Evolutionary conservation across 2,329 filamentous ascomycete species (phyloP).

Genomic region (Parasarocladium wereldwijsianum): DNA sequence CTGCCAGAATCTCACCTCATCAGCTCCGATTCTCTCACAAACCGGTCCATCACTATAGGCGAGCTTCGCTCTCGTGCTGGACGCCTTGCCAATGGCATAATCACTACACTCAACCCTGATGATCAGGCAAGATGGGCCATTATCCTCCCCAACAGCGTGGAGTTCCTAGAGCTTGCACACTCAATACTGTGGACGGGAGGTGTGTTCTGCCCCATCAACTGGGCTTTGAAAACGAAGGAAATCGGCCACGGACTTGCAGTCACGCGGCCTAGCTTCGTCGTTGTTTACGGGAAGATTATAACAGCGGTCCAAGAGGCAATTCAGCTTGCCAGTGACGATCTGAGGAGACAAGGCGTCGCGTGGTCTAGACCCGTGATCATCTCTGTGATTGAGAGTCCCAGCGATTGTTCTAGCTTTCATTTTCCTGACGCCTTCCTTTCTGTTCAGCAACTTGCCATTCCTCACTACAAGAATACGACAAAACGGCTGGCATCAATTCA

Average conservation of each 20-base stretch:
- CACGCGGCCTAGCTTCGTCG: constrained; percentile 23
- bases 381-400: constrained; percentile 14
- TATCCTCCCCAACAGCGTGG: constrained; percentile 28
- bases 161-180: constrained; percentile 27
- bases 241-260: constrained; percentile 27
- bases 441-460: constrained; percentile 16
- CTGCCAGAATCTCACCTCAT: constrained; percentile 27
- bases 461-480: constrained; percentile 19
- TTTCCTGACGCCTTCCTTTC: constrained; percentile 19
- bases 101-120: constrained; percentile 14
- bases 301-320: constrained; percentile 17
- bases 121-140: constrained; percentile 25
- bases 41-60: constrained; percentile 28
- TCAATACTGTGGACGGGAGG: constrained; percentile 25
- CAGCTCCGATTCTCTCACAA: constrained; percentile 25
- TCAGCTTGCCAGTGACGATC: constrained; percentile 13
- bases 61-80: constrained; percentile 24
- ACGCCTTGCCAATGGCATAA: constrained; percentile 23
- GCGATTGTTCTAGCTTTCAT: constrained; percentile 11
- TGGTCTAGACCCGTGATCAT: constrained; percentile 20
- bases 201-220: constrained; percentile 22
- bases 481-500: constrained; percentile 23
- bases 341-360: constrained; percentile 12
- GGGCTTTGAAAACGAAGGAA: constrained; percentile 21
- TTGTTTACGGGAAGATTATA: constrained; percentile 21